These are phyloP conservation scores for Fagus crenata DNA, from an alignment of 306 rosid genomes.

Conservation along the genomic window DNA sequence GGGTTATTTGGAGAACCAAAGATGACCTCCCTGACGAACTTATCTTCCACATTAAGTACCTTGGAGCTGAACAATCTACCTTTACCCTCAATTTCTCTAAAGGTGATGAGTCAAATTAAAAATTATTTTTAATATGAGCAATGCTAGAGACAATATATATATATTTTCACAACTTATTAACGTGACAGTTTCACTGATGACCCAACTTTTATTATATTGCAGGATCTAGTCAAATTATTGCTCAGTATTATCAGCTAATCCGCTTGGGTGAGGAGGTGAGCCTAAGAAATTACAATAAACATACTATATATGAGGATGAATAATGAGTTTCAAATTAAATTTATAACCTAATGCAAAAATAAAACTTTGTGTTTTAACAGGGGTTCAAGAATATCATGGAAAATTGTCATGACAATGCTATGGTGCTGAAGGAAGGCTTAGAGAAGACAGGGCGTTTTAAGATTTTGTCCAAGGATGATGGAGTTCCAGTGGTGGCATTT, in stretches of 20 bases:
- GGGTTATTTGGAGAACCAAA: slow-evolving; percentile 65
- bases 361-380: background rate
- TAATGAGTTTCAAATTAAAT: too few relatives aligned
- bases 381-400: slow-evolving; percentile 40
- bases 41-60: slow-evolving; percentile 49
- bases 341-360: too few relatives aligned
- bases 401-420: slow-evolving; percentile 35
- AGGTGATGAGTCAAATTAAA: background rate
- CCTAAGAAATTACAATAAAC: background rate
- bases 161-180: too few relatives aligned
- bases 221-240: slow-evolving; percentile 42
- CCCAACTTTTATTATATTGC: background rate
- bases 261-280: slow-evolving; percentile 37
- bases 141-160: too few relatives aligned
- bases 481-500: slow-evolving; percentile 43
- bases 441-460: slow-evolving; percentile 30
- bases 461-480: slow-evolving; percentile 37
- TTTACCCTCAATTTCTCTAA: slow-evolving; percentile 45
- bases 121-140: background rate
- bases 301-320: background rate
- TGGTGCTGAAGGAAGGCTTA: slow-evolving; percentile 30
- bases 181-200: too few relatives aligned
- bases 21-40: slow-evolving; percentile 66
- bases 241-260: slow-evolving; percentile 39
- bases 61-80: slow-evolving; percentile 43